Evolutionary conservation across 2,329 filamentous ascomycete species (phyloP).

Genomic region (Penicillium sp.): DNA sequence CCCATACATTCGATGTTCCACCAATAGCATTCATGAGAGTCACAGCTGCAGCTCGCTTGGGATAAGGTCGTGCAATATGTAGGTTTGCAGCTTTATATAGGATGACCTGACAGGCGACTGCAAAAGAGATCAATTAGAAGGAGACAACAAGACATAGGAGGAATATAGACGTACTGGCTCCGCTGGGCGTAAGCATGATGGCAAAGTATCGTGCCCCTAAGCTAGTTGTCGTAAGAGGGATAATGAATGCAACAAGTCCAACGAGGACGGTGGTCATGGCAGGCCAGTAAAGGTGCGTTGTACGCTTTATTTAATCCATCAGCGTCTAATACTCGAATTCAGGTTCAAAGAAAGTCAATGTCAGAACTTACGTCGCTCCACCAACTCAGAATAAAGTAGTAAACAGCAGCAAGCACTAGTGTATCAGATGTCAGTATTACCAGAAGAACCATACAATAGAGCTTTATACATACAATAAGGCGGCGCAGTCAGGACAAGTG

Average conservation of each 20-base stretch:
- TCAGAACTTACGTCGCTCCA: not conserved
- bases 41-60: conserved; percentile 52
- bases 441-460: too few species aligned
- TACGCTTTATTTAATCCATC: not conserved
- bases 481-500: conserved; percentile 45
- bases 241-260: not conserved
- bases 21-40: conserved; percentile 55
- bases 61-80: conserved; percentile 49
- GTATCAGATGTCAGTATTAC: too few species aligned
- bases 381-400: conserved; percentile 33
- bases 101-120: conserved; percentile 47
- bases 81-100: conserved; percentile 48
- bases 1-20: conserved; percentile 13
- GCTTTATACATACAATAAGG: conserved; percentile 29
- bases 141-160: not conserved
- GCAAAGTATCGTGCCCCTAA: conserved; percentile 56
- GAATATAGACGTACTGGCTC: not conserved
- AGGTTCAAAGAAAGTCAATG: too few species aligned
- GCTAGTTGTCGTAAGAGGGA: conserved; percentile 34
- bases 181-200: conserved; percentile 48
- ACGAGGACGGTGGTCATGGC: conserved; percentile 6
- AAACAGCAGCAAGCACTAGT: conserved; percentile 32
- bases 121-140: conserved; percentile 46
- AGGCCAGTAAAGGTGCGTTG: not conserved
- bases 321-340: too few species aligned